These are phyloP conservation scores for Tylopilus intermedius DNA, from an alignment of 768 basidiomycete genomes.

Conservation along the genomic window DNA sequence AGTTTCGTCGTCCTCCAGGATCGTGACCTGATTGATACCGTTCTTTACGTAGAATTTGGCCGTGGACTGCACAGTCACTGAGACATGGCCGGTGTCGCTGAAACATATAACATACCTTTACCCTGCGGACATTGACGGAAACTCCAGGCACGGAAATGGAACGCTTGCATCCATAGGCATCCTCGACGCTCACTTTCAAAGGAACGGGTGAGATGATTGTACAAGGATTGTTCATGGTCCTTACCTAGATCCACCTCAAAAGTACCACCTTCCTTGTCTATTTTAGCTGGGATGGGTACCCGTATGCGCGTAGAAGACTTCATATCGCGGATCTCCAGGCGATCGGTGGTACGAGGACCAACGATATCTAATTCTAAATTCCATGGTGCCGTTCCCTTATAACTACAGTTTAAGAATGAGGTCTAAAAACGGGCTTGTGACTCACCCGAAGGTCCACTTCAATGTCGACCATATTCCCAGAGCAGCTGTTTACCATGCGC, in stretches of 20 bases:
- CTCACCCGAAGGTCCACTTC: slow-evolving; percentile 77
- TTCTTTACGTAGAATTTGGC: slow-evolving; percentile 77
- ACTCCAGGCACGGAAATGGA: slow-evolving; percentile 71
- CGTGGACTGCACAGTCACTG: slow-evolving; percentile 55
- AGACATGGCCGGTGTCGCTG: not conserved
- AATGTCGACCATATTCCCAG: slow-evolving; percentile 67
- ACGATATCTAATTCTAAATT: slow-evolving; percentile 78
- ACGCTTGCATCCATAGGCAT: slow-evolving; percentile 83
- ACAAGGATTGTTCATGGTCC: slow-evolving; percentile 13
- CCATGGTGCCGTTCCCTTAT: slow-evolving; percentile 87
- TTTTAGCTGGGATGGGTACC: slow-evolving; percentile 61
- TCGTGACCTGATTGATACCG: slow-evolving; percentile 50
- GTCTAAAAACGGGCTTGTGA: slow-evolving; percentile 2
- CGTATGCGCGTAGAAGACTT: slow-evolving; percentile 50
- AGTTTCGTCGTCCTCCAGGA: slow-evolving; percentile 70
- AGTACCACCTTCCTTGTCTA: slow-evolving; percentile 64
- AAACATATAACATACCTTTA: slow-evolving; percentile 49
- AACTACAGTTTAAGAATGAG: slow-evolving; percentile 2
- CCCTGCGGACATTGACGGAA: slow-evolving; percentile 76
- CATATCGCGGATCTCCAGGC: slow-evolving; percentile 51
- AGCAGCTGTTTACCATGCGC: slow-evolving; percentile 68
- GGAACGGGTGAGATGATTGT: not conserved
- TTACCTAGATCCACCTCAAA: slow-evolving; percentile 78
- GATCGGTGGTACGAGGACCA: slow-evolving; percentile 63
- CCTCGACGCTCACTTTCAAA: slow-evolving; percentile 70